Percentiles rank a stretch among this genome's conserved stretches.
Evolutionary conservation across 2,329 filamentous ascomycete genomes (phyloP).

Genomic region (Aspergillus sergii): DNA sequence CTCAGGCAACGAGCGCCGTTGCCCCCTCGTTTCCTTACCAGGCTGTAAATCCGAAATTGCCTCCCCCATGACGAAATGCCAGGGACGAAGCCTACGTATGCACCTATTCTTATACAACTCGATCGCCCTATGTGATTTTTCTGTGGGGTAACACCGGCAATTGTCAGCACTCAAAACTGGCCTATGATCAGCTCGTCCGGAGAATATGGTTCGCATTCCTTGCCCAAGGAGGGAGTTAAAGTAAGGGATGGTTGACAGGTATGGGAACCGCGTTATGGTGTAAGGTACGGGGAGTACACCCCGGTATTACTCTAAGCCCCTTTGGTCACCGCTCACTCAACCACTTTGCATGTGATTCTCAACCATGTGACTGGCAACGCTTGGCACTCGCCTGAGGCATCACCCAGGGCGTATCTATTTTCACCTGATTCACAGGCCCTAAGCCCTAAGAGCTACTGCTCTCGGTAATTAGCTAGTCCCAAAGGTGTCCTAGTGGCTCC

Average conservation of each 20-base stretch:
- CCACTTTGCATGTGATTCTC: conserved; percentile 20
- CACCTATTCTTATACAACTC: background rate
- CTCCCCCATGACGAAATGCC: background rate
- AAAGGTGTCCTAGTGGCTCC: conserved; percentile 28
- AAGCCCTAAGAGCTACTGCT: conserved; percentile 18
- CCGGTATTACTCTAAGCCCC: conserved; percentile 4
- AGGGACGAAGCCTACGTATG: background rate
- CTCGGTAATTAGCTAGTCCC: conserved; percentile 20
- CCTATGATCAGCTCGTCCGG: background rate
- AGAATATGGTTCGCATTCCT: background rate
- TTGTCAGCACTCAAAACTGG: background rate
- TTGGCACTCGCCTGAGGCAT: background rate
- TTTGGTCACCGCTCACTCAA: conserved; percentile 11
- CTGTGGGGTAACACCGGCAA: background rate
- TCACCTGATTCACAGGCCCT: background rate
- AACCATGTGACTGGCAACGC: conserved; percentile 16
- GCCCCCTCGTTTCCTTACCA: background rate
- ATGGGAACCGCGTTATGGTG: background rate
- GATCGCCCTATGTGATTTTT: background rate
- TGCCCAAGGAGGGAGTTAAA: background rate
- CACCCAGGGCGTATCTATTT: background rate
- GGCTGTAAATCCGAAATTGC: background rate
- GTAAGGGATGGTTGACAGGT: background rate
- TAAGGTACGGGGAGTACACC: background rate
- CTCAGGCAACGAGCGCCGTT: background rate